A percentile compares a stretch with the other conserved stretches of the same genome.
Evolutionary conservation across 2,329 filamentous ascomycete species (phyloP).

Genomic region (Emydomyces testavorans): DNA sequence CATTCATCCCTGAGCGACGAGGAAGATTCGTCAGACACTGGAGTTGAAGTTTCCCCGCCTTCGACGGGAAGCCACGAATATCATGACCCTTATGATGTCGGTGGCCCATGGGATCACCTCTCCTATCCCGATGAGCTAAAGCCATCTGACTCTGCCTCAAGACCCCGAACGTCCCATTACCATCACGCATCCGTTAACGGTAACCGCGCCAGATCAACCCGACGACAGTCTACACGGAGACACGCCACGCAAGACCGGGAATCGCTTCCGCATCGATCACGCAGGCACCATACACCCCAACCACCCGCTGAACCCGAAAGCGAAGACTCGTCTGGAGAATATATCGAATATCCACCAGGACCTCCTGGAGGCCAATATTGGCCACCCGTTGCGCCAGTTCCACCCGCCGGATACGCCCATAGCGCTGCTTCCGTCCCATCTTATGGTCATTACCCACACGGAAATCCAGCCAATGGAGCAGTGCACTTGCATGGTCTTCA

Average conservation of each 20-base stretch:
- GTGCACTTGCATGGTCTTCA: conserved; percentile 21
- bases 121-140: conserved; percentile 38
- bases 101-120: conserved; percentile 29
- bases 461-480: conserved; percentile 17
- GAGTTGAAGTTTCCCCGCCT: conserved; percentile 34
- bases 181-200: conserved; percentile 31
- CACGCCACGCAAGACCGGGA: conserved; percentile 25
- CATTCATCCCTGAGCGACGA: conserved; percentile 26
- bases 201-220: conserved; percentile 27
- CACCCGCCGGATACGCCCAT: conserved; percentile 28
- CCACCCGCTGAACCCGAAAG: conserved; percentile 44
- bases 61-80: conserved; percentile 34
- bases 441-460: conserved; percentile 23
- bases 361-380: conserved; percentile 27
- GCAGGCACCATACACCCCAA: conserved; percentile 31
- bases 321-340: conserved; percentile 53
- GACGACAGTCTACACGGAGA: conserved; percentile 14
- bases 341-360: conserved; percentile 34
- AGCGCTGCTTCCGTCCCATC: conserved; percentile 33
- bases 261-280: conserved; percentile 29
- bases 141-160: conserved; percentile 38
- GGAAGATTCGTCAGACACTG: conserved; percentile 33
- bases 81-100: conserved; percentile 26
- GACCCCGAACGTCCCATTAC: conserved; percentile 32
- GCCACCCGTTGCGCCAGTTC: conserved; percentile 23